A percentile compares a stretch with the other conserved stretches of the same genome.
Evolutionary conservation across 2,329 filamentous ascomycete genomes (phyloP).

Genomic region (Trichoderma sp.): DNA sequence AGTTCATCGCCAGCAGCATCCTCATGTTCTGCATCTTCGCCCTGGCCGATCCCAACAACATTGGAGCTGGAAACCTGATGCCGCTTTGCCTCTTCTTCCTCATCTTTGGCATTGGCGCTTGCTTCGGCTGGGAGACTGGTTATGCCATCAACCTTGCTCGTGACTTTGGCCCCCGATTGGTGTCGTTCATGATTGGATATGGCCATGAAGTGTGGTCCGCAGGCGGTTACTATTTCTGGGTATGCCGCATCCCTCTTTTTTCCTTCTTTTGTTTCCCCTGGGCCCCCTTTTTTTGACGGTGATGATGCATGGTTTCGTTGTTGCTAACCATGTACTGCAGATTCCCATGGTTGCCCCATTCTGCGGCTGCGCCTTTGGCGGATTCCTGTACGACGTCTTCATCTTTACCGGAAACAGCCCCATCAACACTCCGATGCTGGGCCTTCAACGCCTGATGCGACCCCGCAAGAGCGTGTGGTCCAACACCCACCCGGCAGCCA

Average conservation of each 20-base stretch:
- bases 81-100: slow-evolving; percentile 67
- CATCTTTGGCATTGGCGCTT: slow-evolving; percentile 69
- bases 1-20: slow-evolving; percentile 65
- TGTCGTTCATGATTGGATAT: slow-evolving; percentile 67
- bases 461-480: slow-evolving; percentile 37
- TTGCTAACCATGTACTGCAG: slow-evolving; percentile 35
- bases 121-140: slow-evolving; percentile 74
- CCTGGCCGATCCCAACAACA: slow-evolving; percentile 56
- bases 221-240: slow-evolving; percentile 72
- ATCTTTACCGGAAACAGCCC: slow-evolving; percentile 69
- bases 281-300: slow-evolving; percentile 9
- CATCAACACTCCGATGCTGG: slow-evolving; percentile 65
- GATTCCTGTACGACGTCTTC: slow-evolving; percentile 64
- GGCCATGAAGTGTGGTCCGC: slow-evolving; percentile 64
- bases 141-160: slow-evolving; percentile 73
- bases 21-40: slow-evolving; percentile 72
- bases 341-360: slow-evolving; percentile 73
- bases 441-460: slow-evolving; percentile 51
- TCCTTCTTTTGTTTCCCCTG: neutral
- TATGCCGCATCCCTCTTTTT: slow-evolving; percentile 33
- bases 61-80: slow-evolving; percentile 53
- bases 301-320: neutral
- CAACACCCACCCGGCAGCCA: slow-evolving; percentile 31
- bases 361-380: slow-evolving; percentile 60
- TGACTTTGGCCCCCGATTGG: slow-evolving; percentile 67